Base-by-base conservation (phyloP, 2,329 filamentous ascomycete species). In the Plectosphaerella cucumerina region DNA sequence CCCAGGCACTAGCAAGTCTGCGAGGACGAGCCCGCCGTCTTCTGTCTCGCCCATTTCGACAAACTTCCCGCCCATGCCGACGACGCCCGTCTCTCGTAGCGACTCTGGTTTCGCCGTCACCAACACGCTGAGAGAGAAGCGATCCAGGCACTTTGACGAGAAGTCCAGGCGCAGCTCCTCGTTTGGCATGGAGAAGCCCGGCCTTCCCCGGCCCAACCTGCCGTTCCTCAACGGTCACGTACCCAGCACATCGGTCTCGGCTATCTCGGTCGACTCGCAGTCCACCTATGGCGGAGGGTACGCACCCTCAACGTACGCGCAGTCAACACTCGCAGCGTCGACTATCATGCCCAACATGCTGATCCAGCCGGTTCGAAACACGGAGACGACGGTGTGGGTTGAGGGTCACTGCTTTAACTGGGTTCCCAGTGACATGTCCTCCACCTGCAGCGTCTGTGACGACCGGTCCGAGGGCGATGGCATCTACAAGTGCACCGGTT, bases 31-130 rank as follows among this genome's bases (percentile, higher is more conserved):
- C 56, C 83, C 83, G 15, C 80, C 81, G 35, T 78, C 78, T 4
- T 85, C 83, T 1, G 72, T 86, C 14, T 96, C 92, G 1, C 91
- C 92, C 3, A 77, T 88, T 2, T 96, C 90, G 2, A 80, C 81
- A 33, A 84, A 82, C 59, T 96, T 96, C 64, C 87, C 90, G 9
- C 81, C 85, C 0, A 74, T 90, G 69, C 87, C 89, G 4, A 80
- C 81, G 3, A 93, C 89, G 3, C 87, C 89, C 0, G 82, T 89
- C n/a, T 96, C 91, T 6, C 82, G 91, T 15, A 95, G 87, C 62
- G 94, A 99, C 64, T 97, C 93, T 5, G 93, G 90, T 2, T 95
- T 94, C 67, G 89, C 90, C 34, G 75, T 96, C 50, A 86, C 92
- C 56, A 84, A 89, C 17, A 96, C 90, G 5, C 75, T 99, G 51